These are phyloP conservation scores for Cladosporium cucumerinum DNA, from an alignment of 2,329 filamentous ascomycete species.

Conservation along the genomic window DNA sequence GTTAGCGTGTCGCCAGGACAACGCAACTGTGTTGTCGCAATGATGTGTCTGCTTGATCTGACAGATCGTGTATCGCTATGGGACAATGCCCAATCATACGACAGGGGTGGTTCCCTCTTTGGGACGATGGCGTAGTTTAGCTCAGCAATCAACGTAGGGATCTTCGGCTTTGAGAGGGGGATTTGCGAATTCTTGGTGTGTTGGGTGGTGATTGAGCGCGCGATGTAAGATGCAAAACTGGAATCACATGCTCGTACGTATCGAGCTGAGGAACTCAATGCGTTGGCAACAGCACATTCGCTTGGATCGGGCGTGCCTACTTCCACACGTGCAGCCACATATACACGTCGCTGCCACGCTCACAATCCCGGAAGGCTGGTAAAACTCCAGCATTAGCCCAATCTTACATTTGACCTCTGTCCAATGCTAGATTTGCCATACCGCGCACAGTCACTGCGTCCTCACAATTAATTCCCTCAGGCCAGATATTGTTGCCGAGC, in stretches of 20 bases:
- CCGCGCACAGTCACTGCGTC: background rate
- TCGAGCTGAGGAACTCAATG: background rate
- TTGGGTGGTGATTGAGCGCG: background rate
- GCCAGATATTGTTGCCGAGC: background rate
- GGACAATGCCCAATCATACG: background rate
- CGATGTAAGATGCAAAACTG: background rate
- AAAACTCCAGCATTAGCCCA: background rate
- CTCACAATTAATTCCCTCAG: background rate
- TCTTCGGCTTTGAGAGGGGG: constrained; percentile 3
- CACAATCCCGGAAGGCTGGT: background rate
- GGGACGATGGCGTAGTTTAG: background rate
- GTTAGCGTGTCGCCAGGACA: background rate
- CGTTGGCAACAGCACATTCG: background rate
- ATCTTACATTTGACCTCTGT: background rate
- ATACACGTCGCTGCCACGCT: background rate
- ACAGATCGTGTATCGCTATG: background rate
- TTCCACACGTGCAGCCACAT: background rate
- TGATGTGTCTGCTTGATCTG: background rate
- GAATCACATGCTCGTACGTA: background rate
- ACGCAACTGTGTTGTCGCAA: background rate
- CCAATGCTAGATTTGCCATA: background rate
- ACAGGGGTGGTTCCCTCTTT: constrained; percentile 1
- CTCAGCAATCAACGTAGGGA: background rate
- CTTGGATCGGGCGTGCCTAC: background rate
- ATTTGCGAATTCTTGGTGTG: background rate